A percentile compares a stretch with the other conserved stretches of the same genome.
These are phyloP conservation scores for Camellia granthamiana DNA, from an alignment of 148 eudicot species.

Conservation along the genomic window DNA sequence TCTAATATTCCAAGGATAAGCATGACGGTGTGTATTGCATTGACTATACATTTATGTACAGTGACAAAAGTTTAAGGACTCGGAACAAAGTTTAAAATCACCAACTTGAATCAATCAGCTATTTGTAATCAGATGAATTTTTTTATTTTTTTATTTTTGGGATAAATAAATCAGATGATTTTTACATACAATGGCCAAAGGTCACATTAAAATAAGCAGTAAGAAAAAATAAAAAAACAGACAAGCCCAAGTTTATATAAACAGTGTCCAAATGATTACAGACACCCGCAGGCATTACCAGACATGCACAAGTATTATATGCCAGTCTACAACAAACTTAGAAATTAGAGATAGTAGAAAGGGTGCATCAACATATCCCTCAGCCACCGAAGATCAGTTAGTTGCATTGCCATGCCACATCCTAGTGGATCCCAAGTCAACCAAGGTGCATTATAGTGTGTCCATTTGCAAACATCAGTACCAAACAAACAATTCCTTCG, in stretches of 20 bases:
- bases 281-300: neutral
- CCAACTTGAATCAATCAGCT: neutral
- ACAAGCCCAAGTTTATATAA: neutral
- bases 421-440: neutral
- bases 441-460: neutral
- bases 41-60: neutral
- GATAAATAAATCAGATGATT: neutral
- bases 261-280: neutral
- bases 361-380: neutral
- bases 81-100: neutral
- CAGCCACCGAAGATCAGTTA: neutral
- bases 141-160: no score
- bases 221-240: neutral
- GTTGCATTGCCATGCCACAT: neutral
- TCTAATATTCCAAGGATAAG: neutral
- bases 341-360: neutral
- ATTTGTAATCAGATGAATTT: neutral
- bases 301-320: neutral
- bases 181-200: neutral
- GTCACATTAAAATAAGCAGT: neutral
- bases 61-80: neutral
- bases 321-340: constrained; percentile 1
- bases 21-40: neutral
- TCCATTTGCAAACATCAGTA: neutral
- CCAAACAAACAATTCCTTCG: neutral